Evolutionary conservation across 805 yeast genomes (phyloP), one percentile per base, ranked within the genome.

Genomic region (Teunomyces barrocoloradensis): DNA sequence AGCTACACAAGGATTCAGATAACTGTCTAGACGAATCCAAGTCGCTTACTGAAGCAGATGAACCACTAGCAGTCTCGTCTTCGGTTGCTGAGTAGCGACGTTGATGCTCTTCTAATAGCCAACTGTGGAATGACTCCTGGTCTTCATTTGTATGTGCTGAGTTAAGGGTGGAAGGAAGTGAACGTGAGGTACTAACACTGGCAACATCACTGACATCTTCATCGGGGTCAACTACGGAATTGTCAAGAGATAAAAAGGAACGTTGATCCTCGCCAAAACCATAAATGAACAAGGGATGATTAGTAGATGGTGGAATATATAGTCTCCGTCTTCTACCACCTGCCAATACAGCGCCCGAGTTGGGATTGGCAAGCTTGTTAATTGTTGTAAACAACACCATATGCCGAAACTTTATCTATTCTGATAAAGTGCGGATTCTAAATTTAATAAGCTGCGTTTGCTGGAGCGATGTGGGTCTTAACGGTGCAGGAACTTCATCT

Each of bases 231-330:
- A 60, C 54, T 23, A 60, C 66, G 15, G 72, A 66, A 47, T 70
- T 74, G 27, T 68, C 68, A 15, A 65, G 54, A 12, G 75, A 70
- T n/a, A 73, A 54, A 48, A 73, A 73, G 6, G 75, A 69, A 28
- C 77, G 54, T 53, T 71, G 75, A 56, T 73, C 77, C 25, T 70
- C 75, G 2, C 73, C 77, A 3, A 60, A 69, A 5, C 78, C 78
- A 52, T 71, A 72, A 44, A 61, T 60, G 53, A 73, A 73, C 23
- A 73, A 54, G 4, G 77, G 78, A 42, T 56, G 58, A 38, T 72
- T 67, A 5, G 78, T 73, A 5, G 75, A 68, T 1, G 77, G 78
- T 3, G 78, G 78, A 15, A 73, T 71, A 54, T 61, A 73, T 17
- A 73, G 57, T 37, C 73, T 56, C 48, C 78, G 56, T 47, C 77